phyloP scores from a whole-genome alignment of 345 rosid genomes.

The Syzygium oleosum region DNA sequence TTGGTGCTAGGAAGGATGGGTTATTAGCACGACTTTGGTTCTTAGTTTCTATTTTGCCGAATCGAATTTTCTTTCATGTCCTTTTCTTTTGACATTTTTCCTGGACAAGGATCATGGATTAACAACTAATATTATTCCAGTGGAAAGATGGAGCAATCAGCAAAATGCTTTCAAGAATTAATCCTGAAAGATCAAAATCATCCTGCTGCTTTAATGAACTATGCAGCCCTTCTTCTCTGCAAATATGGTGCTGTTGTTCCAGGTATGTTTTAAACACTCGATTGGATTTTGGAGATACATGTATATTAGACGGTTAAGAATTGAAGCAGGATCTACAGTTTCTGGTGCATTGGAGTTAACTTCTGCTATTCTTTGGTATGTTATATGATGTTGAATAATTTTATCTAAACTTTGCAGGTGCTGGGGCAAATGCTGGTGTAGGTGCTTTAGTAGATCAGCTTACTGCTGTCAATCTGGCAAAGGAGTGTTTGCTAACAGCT shows the following conservation, averaged over 20 bases:
- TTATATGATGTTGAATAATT: neutral
- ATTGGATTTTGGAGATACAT: neutral
- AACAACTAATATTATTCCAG: constrained; percentile 28
- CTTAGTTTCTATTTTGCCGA: neutral
- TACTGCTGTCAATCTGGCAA: constrained; percentile 62
- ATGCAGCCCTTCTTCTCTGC: constrained; percentile 78
- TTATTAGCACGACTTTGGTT: neutral
- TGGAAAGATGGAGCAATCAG: constrained; percentile 75
- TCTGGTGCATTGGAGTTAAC: neutral
- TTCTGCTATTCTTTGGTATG: neutral
- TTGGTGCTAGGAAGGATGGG: neutral
- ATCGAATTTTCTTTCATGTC: neutral
- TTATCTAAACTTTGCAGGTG: constrained; percentile 36
- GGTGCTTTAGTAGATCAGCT: constrained; percentile 46
- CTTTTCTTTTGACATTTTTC: neutral
- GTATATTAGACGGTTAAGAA: neutral
- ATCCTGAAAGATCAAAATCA: constrained; percentile 85
- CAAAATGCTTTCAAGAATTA: constrained; percentile 82
- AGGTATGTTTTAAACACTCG: constrained; percentile 37
- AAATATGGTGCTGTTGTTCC: constrained; percentile 69
- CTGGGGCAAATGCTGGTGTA: constrained; percentile 73
- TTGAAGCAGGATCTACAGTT: neutral
- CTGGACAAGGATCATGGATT: neutral
- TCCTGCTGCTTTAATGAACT: constrained; percentile 81
- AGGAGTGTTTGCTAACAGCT: constrained; percentile 76